phyloP scores from a whole-genome alignment of 2,329 filamentous ascomycete species.

The Cladosporium oxysporum region DNA sequence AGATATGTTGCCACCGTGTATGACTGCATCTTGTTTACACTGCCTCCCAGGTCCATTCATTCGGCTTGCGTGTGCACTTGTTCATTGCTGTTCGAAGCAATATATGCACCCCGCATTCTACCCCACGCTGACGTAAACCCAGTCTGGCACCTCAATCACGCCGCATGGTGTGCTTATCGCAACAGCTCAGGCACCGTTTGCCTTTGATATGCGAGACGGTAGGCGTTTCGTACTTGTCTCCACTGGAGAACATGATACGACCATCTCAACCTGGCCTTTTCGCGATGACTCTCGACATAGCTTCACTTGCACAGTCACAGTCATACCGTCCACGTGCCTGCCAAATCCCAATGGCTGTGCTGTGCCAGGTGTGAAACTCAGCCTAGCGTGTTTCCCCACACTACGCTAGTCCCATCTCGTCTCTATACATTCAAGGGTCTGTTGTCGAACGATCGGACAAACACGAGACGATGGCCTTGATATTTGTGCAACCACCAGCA shows the following conservation, averaged over 20 bases:
- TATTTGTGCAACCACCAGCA: not conserved
- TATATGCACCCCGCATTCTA: slow-evolving; percentile 1
- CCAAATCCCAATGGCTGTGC: not conserved
- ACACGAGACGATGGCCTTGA: not conserved
- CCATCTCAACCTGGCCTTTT: not conserved
- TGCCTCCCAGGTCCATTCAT: not conserved
- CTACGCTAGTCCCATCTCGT: not conserved
- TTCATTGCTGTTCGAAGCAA: not conserved
- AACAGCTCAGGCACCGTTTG: not conserved
- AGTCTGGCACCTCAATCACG: not conserved
- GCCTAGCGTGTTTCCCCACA: not conserved
- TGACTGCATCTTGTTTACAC: not conserved
- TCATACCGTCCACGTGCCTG: not conserved
- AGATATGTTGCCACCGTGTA: not conserved
- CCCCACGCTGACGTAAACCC: slow-evolving; percentile 3
- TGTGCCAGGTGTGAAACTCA: not conserved
- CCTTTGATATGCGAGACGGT: not conserved
- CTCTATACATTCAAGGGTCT: not conserved
- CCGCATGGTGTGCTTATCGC: not conserved
- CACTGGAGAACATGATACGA: not conserved
- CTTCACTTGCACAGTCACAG: not conserved
- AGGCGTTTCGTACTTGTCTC: not conserved
- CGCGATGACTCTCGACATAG: not conserved
- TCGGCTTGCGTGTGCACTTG: not conserved
- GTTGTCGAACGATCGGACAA: not conserved